Conservation (phyloP, 2,329 filamentous ascomycete genomes). For the Metarhizium anisopliae region DNA sequence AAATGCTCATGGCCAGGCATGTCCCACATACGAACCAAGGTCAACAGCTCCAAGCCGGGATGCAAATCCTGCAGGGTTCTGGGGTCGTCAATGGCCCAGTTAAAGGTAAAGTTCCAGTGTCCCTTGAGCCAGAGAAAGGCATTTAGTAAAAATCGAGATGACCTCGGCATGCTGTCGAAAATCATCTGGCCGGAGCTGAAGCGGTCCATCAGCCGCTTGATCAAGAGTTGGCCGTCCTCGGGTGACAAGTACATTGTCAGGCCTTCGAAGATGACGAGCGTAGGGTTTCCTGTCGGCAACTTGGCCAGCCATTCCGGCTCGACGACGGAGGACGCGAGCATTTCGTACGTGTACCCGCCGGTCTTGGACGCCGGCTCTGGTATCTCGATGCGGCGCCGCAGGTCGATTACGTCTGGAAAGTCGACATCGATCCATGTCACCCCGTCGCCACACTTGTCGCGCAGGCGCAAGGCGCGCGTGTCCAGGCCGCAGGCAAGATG, state of each 20-base stretch:
- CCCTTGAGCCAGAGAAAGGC: background rate
- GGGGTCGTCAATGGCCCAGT: background rate
- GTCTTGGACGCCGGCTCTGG: conserved; percentile 8
- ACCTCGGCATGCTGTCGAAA: conserved; percentile 10
- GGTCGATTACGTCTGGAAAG: conserved; percentile 22
- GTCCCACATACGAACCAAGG: background rate
- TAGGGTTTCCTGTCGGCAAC: conserved; percentile 21
- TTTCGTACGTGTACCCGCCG: conserved; percentile 11
- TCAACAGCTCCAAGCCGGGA: background rate
- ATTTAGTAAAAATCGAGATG: background rate
- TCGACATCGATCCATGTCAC: conserved; percentile 26
- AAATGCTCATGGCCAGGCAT: background rate
- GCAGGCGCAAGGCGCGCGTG: conserved; percentile 17
- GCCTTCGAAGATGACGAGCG: conserved; percentile 23
- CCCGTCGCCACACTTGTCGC: conserved; percentile 6
- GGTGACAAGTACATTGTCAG: conserved; percentile 21
- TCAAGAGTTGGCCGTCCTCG: conserved; percentile 14
- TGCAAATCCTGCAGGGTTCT: background rate
- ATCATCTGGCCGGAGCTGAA: conserved; percentile 19
- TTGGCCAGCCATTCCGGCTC: conserved; percentile 19
- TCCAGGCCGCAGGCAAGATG: conserved; percentile 24
- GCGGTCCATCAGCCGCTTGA: conserved; percentile 14
- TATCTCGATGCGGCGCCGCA: conserved; percentile 18
- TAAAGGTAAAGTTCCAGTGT: background rate
- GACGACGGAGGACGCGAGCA: conserved; percentile 17